Percentiles rank a stretch among this genome's conserved stretches.
Conservation (phyloP, 768 basidiomycete genomes). For the Goffeauzyma gilvescens region DNA sequence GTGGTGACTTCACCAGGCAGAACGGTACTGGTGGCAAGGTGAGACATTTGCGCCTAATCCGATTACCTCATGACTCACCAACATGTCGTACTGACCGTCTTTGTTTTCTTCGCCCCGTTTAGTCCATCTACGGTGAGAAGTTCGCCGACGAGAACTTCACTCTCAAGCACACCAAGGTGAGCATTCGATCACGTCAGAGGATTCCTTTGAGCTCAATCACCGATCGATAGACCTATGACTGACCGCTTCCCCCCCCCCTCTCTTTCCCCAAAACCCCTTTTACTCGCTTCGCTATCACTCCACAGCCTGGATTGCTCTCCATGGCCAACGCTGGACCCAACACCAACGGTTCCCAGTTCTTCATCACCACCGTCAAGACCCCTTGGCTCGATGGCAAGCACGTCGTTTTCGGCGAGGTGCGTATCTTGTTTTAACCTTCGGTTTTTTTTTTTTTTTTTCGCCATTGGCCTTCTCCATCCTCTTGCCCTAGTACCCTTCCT, state of each 20-base stretch:
- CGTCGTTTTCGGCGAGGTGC: conserved; percentile 55
- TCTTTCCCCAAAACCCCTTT: background rate
- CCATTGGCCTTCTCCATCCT: too few species aligned
- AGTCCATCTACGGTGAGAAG: conserved; percentile 31
- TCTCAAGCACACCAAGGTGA: conserved; percentile 24
- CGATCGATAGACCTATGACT: background rate
- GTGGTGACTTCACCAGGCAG: conserved; percentile 57
- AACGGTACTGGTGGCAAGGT: conserved; percentile 34
- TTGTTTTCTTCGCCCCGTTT: too few species aligned
- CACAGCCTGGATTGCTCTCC: conserved; percentile 33
- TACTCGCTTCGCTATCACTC: conserved; percentile 4
- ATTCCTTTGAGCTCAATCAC: background rate
- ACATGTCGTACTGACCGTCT: too few species aligned
- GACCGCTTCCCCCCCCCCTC: background rate
- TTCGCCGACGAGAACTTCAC: conserved; percentile 32
- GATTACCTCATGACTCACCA: too few species aligned
- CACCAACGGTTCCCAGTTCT: conserved; percentile 37
- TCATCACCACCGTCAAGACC: conserved; percentile 18
- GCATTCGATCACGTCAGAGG: conserved; percentile 10
- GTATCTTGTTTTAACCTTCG: too few species aligned
- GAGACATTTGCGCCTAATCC: too few species aligned
- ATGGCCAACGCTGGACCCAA: conserved; percentile 49
- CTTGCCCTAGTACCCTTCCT: too few species aligned
- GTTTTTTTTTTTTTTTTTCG: too few species aligned
- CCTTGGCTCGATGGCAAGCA: conserved; percentile 33